Percentiles rank a stretch among this genome's conserved stretches.
Conservation (phyloP, 2,329 filamentous ascomycete species). For the Ciborinia camelliae region DNA sequence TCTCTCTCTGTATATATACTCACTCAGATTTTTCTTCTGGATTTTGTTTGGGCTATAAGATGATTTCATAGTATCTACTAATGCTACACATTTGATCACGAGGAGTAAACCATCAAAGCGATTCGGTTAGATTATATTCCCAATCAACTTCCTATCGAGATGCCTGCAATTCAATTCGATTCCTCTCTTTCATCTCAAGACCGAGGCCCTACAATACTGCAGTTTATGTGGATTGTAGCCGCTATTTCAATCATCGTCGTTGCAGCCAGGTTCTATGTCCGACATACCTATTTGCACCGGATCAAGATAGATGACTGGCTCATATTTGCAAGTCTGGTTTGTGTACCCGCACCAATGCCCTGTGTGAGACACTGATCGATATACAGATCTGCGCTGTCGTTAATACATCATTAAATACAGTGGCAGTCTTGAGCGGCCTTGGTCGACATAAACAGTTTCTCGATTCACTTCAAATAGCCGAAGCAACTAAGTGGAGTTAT, state of each 20-base stretch:
- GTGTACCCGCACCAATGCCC: background rate
- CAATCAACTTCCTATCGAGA: background rate
- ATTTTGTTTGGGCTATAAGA: no score
- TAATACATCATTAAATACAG: background rate
- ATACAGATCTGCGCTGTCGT: background rate
- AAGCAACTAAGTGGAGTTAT: slow-evolving; percentile 2
- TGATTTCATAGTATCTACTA: background rate
- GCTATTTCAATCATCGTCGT: background rate
- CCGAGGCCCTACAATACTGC: background rate
- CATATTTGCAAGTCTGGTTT: background rate
- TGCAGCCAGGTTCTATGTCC: background rate
- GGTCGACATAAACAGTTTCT: slow-evolving; percentile 1
- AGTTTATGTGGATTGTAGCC: background rate
- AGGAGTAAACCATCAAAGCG: background rate
- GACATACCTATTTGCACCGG: background rate
- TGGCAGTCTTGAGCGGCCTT: background rate
- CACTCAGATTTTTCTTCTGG: background rate
- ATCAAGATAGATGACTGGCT: background rate
- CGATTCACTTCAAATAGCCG: background rate
- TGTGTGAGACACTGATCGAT: background rate
- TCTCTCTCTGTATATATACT: background rate
- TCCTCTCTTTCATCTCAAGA: background rate
- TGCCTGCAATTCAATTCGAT: background rate
- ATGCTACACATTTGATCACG: background rate
- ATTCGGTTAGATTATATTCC: background rate